phyloP scores from a whole-genome alignment of 495 filamentous ascomycete species.

The Parmelia sp. region DNA sequence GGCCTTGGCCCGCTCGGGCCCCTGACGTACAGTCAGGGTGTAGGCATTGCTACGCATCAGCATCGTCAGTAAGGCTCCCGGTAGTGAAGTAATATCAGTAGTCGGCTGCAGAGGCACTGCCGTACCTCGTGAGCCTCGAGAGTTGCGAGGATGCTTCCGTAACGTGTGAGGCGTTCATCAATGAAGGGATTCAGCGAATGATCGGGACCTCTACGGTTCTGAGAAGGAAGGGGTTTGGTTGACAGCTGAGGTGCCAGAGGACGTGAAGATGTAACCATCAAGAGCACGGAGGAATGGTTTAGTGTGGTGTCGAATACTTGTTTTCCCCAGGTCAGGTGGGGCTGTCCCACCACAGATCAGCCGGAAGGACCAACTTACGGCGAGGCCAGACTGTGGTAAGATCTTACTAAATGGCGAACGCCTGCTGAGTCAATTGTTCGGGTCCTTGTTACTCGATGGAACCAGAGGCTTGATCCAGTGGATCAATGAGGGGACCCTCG shows the following conservation, averaged over 20 bases:
- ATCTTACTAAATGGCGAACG: constrained; percentile 3
- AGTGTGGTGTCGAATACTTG: constrained; percentile 1
- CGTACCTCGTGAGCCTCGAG: constrained; percentile 24
- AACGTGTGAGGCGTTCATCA: constrained; percentile 19
- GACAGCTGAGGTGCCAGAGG: constrained; percentile 14
- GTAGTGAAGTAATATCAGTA: constrained; percentile 5
- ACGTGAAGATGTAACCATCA: constrained; percentile 7
- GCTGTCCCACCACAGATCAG: not conserved
- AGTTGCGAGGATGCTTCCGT: constrained; percentile 12
- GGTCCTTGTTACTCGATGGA: constrained; percentile 3
- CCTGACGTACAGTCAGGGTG: constrained; percentile 48
- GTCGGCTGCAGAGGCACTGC: constrained; percentile 15
- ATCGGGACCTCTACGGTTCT: constrained; percentile 8
- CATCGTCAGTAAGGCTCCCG: constrained; percentile 26
- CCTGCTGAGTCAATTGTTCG: constrained; percentile 1
- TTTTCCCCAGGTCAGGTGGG: constrained; percentile 4
- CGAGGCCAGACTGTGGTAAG: not conserved
- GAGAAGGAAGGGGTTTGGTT: constrained; percentile 12
- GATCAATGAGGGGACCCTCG: not conserved
- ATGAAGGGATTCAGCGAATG: not conserved
- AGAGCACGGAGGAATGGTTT: constrained; percentile 8
- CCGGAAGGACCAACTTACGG: constrained; percentile 6
- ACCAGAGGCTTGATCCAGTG: constrained; percentile 13
- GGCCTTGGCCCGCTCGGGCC: constrained; percentile 49
- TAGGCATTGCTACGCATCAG: constrained; percentile 32